Evolutionary conservation across 2,329 filamentous ascomycete genomes (phyloP).

Genomic region (Tolypocladium guangdongense): DNA sequence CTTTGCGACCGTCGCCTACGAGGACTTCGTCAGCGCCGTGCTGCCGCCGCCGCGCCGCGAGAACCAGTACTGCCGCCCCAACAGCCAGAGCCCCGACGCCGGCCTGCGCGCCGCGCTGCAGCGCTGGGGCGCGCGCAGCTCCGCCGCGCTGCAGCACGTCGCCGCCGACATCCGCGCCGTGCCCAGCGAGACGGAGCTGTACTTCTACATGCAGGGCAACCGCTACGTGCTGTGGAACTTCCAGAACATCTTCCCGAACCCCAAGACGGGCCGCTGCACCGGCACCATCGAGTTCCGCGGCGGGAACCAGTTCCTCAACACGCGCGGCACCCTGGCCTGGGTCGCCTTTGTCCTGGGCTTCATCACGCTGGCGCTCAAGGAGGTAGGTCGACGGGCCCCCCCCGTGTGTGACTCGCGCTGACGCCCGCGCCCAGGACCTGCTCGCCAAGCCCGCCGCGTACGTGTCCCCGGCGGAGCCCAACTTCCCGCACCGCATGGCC

Average conservation of each 20-base stretch:
- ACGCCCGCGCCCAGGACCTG: conserved; percentile 15
- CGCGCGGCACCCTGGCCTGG: conserved; percentile 25
- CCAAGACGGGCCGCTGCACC: conserved; percentile 24
- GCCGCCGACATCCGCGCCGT: conserved; percentile 17
- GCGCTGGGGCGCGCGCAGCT: conserved; percentile 14
- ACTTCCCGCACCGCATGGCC: conserved; percentile 16
- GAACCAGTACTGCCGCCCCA: conserved; percentile 24
- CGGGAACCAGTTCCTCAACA: conserved; percentile 26
- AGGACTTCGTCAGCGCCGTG: conserved; percentile 21
- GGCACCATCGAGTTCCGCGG: conserved; percentile 29
- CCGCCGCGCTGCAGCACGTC: conserved; percentile 13
- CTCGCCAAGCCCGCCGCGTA: conserved; percentile 16
- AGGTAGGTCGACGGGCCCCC: conserved; percentile 13
- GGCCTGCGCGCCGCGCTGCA: conserved; percentile 19
- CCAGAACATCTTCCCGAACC: conserved; percentile 25
- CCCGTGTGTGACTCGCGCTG: not conserved
- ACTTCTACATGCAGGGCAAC: conserved; percentile 26
- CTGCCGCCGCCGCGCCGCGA: conserved; percentile 21
- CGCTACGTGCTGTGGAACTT: conserved; percentile 30
- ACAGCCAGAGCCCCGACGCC: conserved; percentile 19
- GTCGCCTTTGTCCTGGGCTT: conserved; percentile 28
- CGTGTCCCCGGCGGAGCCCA: conserved; percentile 15
- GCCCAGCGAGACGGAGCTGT: conserved; percentile 19
- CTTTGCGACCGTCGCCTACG: conserved; percentile 23
- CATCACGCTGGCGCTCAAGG: conserved; percentile 23